Evolutionary conservation across 202 grass and related monocot genomes (phyloP).

Genomic region (Cymbopogon flexuosus): DNA sequence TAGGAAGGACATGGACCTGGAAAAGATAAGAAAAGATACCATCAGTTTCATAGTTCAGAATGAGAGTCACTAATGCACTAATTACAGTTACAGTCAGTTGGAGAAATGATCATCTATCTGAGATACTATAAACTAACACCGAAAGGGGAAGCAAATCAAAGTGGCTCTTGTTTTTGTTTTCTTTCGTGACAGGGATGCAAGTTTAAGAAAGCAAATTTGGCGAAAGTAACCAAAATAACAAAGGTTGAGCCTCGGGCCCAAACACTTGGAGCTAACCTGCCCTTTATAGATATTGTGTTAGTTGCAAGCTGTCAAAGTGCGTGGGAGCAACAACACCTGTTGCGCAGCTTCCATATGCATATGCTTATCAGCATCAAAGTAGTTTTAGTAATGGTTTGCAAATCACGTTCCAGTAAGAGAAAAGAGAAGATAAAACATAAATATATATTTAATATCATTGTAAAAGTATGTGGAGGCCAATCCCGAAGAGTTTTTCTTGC

Average conservation of each 20-base stretch:
- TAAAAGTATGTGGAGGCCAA: constrained; percentile 6
- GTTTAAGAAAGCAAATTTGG: background rate
- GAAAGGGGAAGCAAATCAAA: constrained; percentile 37
- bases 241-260: constrained; percentile 25
- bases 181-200: constrained; percentile 16
- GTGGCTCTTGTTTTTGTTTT: constrained; percentile 24
- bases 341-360: constrained; percentile 49
- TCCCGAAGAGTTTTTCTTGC: constrained; percentile 22
- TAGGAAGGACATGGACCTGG: constrained; percentile 77
- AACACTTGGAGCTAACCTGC: constrained; percentile 34
- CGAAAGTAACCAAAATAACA: background rate
- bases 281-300: constrained; percentile 32
- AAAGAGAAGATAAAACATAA: background rate
- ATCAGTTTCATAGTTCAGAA: constrained; percentile 1
- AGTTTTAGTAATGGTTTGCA: constrained; percentile 17
- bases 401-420: constrained; percentile 22
- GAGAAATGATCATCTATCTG: background rate
- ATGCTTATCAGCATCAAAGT: constrained; percentile 23
- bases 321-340: constrained; percentile 18
- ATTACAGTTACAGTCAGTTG: constrained; percentile 6
- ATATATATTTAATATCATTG: background rate
- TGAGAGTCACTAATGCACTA: background rate
- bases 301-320: constrained; percentile 36
- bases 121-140: constrained; percentile 21
- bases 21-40: background rate